A percentile compares a stretch with the other conserved stretches of the same genome.
These are phyloP conservation scores for Ilex paraguariensis DNA, from an alignment of 305 asterid genomes.

Conservation along the genomic window DNA sequence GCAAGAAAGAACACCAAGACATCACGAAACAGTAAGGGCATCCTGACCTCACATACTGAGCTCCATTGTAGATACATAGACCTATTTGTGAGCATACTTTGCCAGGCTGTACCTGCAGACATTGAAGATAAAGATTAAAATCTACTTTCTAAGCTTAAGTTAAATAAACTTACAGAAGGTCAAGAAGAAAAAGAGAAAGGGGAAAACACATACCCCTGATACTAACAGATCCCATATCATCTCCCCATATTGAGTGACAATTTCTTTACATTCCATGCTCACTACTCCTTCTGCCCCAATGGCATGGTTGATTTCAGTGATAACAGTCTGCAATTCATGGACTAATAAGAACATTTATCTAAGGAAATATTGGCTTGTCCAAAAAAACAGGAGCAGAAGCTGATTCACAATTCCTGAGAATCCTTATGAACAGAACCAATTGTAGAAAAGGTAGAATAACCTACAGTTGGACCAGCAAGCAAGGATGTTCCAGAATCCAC, in stretches of 20 bases:
- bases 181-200: constrained; percentile 2
- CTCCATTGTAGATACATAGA: constrained; percentile 43
- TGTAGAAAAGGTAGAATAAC: no score
- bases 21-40: neutral
- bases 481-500: no score
- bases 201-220: constrained; percentile 52
- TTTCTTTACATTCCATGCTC: constrained; percentile 76
- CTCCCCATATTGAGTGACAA: constrained; percentile 75
- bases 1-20: neutral
- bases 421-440: no score
- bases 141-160: neutral
- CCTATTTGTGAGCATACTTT: constrained; percentile 67
- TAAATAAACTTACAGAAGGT: neutral
- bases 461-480: no score
- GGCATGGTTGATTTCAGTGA: constrained; percentile 90
- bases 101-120: constrained; percentile 65
- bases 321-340: constrained; percentile 48
- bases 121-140: neutral
- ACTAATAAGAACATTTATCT: constrained; percentile 2
- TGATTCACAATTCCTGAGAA: no score
- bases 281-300: constrained; percentile 91
- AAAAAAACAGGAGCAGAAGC: no score
- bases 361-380: constrained; percentile 4
- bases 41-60: constrained; percentile 9
- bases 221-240: constrained; percentile 87